phyloP scores from a whole-genome alignment of 805 yeast genomes.

The Candida ficus region DNA sequence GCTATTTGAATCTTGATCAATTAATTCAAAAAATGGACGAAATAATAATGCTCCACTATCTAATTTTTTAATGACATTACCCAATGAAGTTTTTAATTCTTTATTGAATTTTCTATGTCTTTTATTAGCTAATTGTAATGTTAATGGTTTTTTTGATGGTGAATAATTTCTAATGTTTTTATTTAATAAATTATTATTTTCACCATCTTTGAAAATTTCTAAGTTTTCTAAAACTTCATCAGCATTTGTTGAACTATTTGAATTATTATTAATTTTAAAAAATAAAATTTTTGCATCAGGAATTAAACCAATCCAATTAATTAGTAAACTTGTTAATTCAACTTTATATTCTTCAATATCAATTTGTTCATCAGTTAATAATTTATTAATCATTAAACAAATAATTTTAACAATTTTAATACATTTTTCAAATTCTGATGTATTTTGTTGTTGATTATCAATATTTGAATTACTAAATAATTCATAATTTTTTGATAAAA shows the following conservation, averaged over 20 bases:
- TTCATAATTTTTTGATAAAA: conserved; percentile 32
- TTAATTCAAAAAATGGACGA: conserved; percentile 24
- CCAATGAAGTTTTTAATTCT: conserved; percentile 17
- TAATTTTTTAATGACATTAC: conserved; percentile 22
- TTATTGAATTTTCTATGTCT: conserved; percentile 19
- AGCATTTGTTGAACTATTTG: conserved; percentile 1
- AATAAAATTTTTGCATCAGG: conserved; percentile 62
- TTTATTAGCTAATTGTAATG: conserved; percentile 2
- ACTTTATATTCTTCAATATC: conserved; percentile 47
- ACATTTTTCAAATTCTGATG: conserved; percentile 23
- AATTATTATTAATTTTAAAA: conserved; percentile 30
- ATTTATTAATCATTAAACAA: conserved; percentile 57
- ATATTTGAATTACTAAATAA: conserved; percentile 6
- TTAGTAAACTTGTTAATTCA: conserved; percentile 54
- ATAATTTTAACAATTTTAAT: conserved; percentile 45
- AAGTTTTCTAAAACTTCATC: conserved; percentile 5
- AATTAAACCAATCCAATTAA: conserved; percentile 59
- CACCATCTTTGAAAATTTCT: conserved; percentile 1
- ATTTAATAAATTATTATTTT: background rate
- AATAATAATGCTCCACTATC: conserved; percentile 22
- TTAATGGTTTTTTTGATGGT: conserved; percentile 3
- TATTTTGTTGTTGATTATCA: conserved; percentile 16
- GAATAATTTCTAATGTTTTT: background rate
- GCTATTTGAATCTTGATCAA: conserved; percentile 16
- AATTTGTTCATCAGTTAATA: conserved; percentile 41